Conservation (phyloP, 305 asterid species). For the Fraxinus ornus region DNA sequence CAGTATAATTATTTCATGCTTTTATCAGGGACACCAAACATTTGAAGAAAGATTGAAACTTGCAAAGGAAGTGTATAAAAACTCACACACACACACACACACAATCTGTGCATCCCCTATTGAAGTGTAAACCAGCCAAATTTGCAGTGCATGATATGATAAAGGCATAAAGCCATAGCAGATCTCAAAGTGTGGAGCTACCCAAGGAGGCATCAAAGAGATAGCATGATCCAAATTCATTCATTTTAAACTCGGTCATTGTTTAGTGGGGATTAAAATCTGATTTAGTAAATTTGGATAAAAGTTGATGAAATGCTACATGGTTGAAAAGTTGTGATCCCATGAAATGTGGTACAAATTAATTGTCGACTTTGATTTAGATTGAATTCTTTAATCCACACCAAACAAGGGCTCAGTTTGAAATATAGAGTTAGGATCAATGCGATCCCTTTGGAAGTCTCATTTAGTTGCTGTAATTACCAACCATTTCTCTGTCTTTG, state of each 20-base stretch:
- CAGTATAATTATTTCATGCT: neutral
- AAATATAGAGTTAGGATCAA: slow-evolving; percentile 51
- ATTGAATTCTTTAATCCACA: too few species aligned
- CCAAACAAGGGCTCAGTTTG: neutral
- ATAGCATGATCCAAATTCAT: neutral
- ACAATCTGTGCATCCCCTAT: neutral
- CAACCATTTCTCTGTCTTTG: neutral
- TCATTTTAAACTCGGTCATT: neutral
- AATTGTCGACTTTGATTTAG: too few species aligned
- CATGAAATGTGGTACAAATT: too few species aligned
- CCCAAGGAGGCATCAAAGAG: neutral
- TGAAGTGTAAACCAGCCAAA: neutral
- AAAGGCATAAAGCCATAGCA: neutral
- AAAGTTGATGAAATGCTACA: too few species aligned
- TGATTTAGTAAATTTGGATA: too few species aligned
- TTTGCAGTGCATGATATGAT: neutral
- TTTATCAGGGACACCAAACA: neutral
- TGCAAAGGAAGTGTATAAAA: neutral
- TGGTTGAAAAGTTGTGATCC: too few species aligned
- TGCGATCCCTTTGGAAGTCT: slow-evolving; percentile 99
- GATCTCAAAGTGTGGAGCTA: neutral
- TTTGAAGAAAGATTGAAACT: neutral
- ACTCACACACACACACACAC: neutral
- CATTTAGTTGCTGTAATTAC: slow-evolving; percentile 47
- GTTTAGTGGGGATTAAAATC: neutral